These are phyloP conservation scores for Auxenochlorella pyrenoidosa DNA, from an alignment of 139 green algal species.

Conservation along the genomic window DNA sequence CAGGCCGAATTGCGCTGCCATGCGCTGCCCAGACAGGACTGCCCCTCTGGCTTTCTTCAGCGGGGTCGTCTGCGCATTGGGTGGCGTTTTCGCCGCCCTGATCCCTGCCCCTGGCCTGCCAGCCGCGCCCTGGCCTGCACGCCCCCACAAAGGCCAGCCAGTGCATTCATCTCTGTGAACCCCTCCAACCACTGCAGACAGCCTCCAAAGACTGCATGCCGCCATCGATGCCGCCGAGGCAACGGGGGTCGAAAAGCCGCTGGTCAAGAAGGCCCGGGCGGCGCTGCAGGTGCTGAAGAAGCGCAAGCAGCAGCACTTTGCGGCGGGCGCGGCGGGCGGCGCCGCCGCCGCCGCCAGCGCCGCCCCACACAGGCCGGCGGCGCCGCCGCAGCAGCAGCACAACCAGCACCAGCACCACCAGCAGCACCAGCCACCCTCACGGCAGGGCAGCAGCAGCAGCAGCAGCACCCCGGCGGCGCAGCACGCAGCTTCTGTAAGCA, in stretches of 20 bases:
- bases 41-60: no score
- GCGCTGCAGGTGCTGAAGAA: conserved; percentile 27
- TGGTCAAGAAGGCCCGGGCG: conserved; percentile 10
- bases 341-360: no score
- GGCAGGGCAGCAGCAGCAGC: background rate
- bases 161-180: no score
- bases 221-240: conserved; percentile 22
- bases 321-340: no score
- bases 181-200: background rate
- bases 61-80: no score
- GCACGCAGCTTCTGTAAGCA: background rate
- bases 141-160: no score
- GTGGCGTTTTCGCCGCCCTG: no score
- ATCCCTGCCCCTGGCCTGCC: no score
- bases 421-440: background rate
- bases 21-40: no score
- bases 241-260: conserved; percentile 26
- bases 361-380: no score
- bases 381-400: background rate
- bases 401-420: background rate
- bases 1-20: no score
- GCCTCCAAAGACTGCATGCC: background rate
- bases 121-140: no score
- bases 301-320: conserved; percentile 31
- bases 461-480: background rate